Base-by-base conservation (phyloP, 73 alveolate genomes). In the Paramecium tetraurelia region DNA sequence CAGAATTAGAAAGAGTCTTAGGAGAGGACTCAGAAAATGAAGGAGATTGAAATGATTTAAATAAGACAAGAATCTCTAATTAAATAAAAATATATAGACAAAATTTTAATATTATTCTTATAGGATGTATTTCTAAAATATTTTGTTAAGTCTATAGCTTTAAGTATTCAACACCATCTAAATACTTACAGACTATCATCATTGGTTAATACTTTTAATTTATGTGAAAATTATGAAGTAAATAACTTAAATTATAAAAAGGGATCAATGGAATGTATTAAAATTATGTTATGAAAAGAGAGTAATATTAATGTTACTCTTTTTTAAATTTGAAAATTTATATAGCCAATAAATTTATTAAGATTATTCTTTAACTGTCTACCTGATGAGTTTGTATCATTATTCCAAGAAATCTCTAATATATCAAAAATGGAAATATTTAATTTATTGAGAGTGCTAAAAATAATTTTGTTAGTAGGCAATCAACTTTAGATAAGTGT, bases 11-110 rank as follows among this genome's bases (percentile, higher is more conserved):
- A 27, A 80, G 57, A 31, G 76, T 46, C 6, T 35, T 80, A 16
- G 46, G 10, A 11, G 90, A 80, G 0, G 90, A 80, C 36, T 80
- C 90, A 24, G 90, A 80, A 31, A 31, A 80, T 44, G 90, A 48
- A 21, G 90, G 48, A 24, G 90, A 80, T 43, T 80, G 90, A 53
- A 14, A 18, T 53, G 69, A 53, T 53, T 16, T 18, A 18, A 16
- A 53, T 53, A 53, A 18, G n/a, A 53, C 5, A 18, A 9, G 16
- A 53, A 53, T 53, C 69, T 53, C 69, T 53, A 53, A 18, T 12
- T 48, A 48, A 48, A 48, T 3, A 48, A 3, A 76, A 40, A 7
- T 40, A 40, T 58, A 20, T 58, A 40, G 2, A 14, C 43, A 36
- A 40, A 40, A 7, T 40, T 40, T 7, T 40, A 40, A 7, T 7